Evolutionary conservation across 106 monocot species (phyloP), one percentile per base, ranked within the genome.

Genomic region (Xerophyta viscosa): DNA sequence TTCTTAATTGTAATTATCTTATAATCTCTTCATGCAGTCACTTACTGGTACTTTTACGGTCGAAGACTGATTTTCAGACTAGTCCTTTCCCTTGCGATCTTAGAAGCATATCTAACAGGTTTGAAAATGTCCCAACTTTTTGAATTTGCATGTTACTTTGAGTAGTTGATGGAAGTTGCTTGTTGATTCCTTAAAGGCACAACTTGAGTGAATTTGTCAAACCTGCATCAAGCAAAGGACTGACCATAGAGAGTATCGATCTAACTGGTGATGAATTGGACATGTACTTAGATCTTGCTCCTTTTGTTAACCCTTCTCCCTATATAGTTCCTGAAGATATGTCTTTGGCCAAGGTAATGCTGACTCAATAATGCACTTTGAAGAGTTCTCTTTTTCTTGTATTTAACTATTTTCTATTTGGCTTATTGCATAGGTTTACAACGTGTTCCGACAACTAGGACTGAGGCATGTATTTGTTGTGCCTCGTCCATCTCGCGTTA

Each of bases 401-500:
- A 11, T 5, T 36, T 36, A 11, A 14, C 6, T 17, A 44, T 10
- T 17, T 10, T 44, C 15, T 14, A 14, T 17, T 3, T 44, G 6
- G 43, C 43, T 17, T 44, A 3, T 44, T 4, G 48, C 63, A 2
- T n/a, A 94, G 94, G 96, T 96, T 8, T 96, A 96, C 46, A 88
- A 96, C 71, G 84, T 96, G 48, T 96, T 89, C 31, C 77, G 96
- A 15, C 96, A 96, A 54, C 66, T 96, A 62, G 96, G 96, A 45
- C 56, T 96, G 31, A 77, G 96, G 68, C 96, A 96, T 78, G 77
- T 96, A 76, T 96, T 88, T 77, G 96, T 96, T 37, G 88, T 89
- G 27, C 96, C 96, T 22, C 85, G 69, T 28, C 60, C 96, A 73
- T 86, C 96, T 70, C 73, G 71, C 51, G 79, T 89, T 56, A 60